Evolutionary conservation across 2,329 filamentous ascomycete species (phyloP), one percentile per base, ranked within the genome.

Genomic region (Nemania diffusa): DNA sequence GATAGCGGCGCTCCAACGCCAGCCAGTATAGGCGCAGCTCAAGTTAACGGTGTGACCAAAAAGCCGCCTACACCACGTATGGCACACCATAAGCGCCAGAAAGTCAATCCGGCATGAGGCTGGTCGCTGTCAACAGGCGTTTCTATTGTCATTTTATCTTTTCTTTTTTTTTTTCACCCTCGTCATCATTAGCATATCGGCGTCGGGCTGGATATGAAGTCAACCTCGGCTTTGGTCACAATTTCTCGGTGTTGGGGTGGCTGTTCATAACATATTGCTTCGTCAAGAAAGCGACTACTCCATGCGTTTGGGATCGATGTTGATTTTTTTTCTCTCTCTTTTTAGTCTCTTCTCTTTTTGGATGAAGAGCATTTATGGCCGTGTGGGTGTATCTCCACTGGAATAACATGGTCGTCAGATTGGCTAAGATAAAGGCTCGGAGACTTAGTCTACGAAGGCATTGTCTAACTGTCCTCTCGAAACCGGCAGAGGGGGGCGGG

Each of bases 51-150:
- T 6, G 81, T 82, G 70, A 71, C 73, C n/a, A 82, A 84, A 73
- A 80, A 80, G 50, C 86, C 86, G 6, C 81, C 84, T 29, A 88
- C 87, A 40, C 87, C 87, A 26, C 79, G 86, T 69, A 85, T 88
- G 82, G 79, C 76, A 73, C 66, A 68, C 37, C 65, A 63, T 46
- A 88, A 88, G 76, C 82, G 86, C 56, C 76, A 81, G 62, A 88
- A 88, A 76, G 80, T 79, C 42, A 86, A 84, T 68, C 74, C 77
- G 13, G 27, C 73, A 48, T 76, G 63, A 58, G 63, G 55, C 58
- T 5, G 15, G 20, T 26, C 7, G 17, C 34, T 17, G 9, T 40
- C 7, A 27, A 15, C 37, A 17, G 32, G 44, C 9, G 27, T 52
- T 50, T 59, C 46, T n/a, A 8, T 48, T 20, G 7, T 2, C 6